Conservation (phyloP, 1,284 basidiomycete genomes). For the Sporisorium exsertum region DNA sequence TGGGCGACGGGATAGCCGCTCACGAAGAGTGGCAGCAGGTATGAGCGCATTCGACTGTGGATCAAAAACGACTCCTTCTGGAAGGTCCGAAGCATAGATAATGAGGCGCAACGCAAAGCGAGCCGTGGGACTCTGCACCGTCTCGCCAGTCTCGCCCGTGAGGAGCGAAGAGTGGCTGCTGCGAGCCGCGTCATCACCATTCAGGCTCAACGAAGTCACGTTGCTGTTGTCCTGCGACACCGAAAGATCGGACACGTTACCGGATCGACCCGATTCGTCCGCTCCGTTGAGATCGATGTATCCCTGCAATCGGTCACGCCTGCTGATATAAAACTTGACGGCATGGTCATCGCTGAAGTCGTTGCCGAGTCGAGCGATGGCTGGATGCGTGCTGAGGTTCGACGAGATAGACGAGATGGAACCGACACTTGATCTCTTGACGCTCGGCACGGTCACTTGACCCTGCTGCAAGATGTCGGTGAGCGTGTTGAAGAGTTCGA, state of each 20-base stretch:
- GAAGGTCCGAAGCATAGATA: slow-evolving; percentile 88
- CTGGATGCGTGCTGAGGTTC: slow-evolving; percentile 90
- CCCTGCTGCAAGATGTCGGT: slow-evolving; percentile 73
- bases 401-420: slow-evolving; percentile 91
- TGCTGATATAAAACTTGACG: slow-evolving; percentile 93
- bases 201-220: slow-evolving; percentile 33
- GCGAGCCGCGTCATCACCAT: slow-evolving; percentile 31
- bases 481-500: slow-evolving; percentile 85
- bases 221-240: slow-evolving; percentile 47
- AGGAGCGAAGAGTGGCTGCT: slow-evolving; percentile 46
- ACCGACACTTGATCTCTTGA: slow-evolving; percentile 90
- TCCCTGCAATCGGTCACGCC: slow-evolving; percentile 44
- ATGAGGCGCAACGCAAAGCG: slow-evolving; percentile 87
- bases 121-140: slow-evolving; percentile 72
- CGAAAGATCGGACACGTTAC: slow-evolving; percentile 32
- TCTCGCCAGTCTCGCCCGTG: slow-evolving; percentile 43
- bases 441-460: slow-evolving; percentile 75
- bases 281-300: slow-evolving; percentile 36
- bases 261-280: slow-evolving; percentile 35
- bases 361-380: slow-evolving; percentile 88
- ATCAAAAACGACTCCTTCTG: slow-evolving; percentile 92
- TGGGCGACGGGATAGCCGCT: slow-evolving; percentile 24
- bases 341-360: slow-evolving; percentile 96
- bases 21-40: slow-evolving; percentile 38
- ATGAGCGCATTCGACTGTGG: slow-evolving; percentile 89